These are phyloP conservation scores for Hypoxylon lienhwacheense DNA, from an alignment of 495 filamentous ascomycete genomes.

Conservation along the genomic window DNA sequence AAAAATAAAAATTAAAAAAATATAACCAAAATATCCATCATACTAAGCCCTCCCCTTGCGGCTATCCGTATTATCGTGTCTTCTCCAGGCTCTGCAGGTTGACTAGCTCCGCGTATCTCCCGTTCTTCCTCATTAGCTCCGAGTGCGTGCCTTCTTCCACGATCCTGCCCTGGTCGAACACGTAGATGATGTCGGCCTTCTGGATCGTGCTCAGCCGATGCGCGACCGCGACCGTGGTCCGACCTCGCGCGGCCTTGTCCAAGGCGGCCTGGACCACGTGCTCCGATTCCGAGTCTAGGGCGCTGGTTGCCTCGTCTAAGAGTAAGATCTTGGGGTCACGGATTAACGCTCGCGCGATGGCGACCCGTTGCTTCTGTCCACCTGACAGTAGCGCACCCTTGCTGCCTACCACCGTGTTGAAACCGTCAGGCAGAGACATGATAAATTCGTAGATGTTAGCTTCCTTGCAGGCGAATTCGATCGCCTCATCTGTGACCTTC, in stretches of 20 bases:
- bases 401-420: conserved; percentile 72
- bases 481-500: conserved; percentile 65
- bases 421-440: conserved; percentile 61
- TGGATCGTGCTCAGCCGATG: conserved; percentile 79
- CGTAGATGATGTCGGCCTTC: conserved; percentile 81
- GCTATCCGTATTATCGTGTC: conserved; percentile 29
- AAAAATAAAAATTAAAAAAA: background rate
- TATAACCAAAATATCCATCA: background rate
- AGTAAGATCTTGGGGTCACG: conserved; percentile 66
- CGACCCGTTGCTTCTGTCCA: conserved; percentile 83
- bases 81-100: conserved; percentile 77
- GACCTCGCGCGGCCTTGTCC: conserved; percentile 69
- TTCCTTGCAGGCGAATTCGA: conserved; percentile 77
- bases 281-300: conserved; percentile 79
- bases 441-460: conserved; percentile 95
- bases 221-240: conserved; percentile 79
- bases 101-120: conserved; percentile 76
- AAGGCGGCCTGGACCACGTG: conserved; percentile 81
- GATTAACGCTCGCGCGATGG: conserved; percentile 71
- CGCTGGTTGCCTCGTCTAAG: conserved; percentile 81
- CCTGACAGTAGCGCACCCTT: conserved; percentile 80
- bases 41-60: background rate
- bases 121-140: conserved; percentile 65
- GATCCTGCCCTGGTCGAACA: conserved; percentile 74
- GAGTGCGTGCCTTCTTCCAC: conserved; percentile 73